These are phyloP conservation scores for Potentilla sterilis DNA, from an alignment of 306 rosid species.

Conservation along the genomic window DNA sequence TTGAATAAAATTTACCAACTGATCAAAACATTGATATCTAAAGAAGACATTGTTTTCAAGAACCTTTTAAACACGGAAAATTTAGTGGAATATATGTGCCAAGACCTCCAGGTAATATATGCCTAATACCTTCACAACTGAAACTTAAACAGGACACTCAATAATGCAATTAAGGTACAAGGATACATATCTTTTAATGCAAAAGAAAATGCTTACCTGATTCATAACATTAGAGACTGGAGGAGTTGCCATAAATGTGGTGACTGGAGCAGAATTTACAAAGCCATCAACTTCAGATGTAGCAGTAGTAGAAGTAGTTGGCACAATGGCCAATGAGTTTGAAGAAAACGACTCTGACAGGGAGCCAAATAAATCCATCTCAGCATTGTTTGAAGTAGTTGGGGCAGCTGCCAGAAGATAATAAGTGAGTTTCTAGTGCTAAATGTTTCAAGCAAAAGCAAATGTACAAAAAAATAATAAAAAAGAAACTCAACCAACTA, in stretches of 20 bases:
- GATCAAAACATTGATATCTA: not conserved
- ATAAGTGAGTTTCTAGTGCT: constrained; percentile 24
- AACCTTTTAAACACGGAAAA: not conserved
- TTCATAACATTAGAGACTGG: constrained; percentile 42
- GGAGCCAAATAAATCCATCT: constrained; percentile 78
- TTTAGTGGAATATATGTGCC: not conserved
- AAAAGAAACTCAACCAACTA: not conserved
- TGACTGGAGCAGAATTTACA: constrained; percentile 35
- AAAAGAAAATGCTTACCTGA: constrained; percentile 49
- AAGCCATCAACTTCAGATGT: constrained; percentile 40
- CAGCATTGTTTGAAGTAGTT: constrained; percentile 47
- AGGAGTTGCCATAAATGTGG: constrained; percentile 45
- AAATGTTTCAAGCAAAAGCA: constrained; percentile 11
- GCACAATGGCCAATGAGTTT: constrained; percentile 67
- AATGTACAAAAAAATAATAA: not conserved
- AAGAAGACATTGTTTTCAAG: not conserved
- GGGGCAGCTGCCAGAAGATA: constrained; percentile 55
- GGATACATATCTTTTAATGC: constrained; percentile 8
- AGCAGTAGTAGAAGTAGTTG: constrained; percentile 45
- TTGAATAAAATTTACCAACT: not conserved
- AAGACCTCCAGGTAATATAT: not conserved
- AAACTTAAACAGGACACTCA: not conserved
- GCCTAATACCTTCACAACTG: not conserved
- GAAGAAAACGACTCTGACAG: constrained; percentile 71
- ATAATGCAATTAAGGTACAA: not conserved